Percentiles rank a stretch among this genome's conserved stretches.
Conservation (phyloP, 2,329 filamentous ascomycete genomes). For the Geosmithia morbida region DNA sequence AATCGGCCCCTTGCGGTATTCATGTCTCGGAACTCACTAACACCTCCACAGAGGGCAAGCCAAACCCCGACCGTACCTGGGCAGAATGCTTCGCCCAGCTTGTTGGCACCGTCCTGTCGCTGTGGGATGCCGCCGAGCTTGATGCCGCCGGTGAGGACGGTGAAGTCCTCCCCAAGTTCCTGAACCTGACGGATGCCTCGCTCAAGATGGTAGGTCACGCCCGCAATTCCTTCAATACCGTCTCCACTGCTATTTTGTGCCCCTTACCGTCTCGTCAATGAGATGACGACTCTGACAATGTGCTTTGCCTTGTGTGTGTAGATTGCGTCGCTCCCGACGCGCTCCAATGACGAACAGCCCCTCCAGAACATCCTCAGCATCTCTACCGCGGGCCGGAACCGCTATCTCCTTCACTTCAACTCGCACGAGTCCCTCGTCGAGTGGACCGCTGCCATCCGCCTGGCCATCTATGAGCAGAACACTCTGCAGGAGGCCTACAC, state of each 20-base stretch:
- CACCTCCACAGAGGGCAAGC: conserved; percentile 54
- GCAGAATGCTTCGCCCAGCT: conserved; percentile 95
- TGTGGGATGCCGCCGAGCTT: conserved; percentile 90
- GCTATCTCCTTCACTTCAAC: conserved; percentile 92
- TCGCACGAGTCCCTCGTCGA: conserved; percentile 85
- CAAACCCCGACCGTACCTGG: conserved; percentile 79
- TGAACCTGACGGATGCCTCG: conserved; percentile 93
- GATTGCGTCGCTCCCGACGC: conserved; percentile 83
- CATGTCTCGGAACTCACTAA: conserved; percentile 1
- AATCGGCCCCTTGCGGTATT: no score
- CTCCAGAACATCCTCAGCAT: conserved; percentile 92
- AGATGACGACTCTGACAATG: conserved; percentile 5
- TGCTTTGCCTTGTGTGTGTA: no score
- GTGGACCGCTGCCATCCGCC: conserved; percentile 88
- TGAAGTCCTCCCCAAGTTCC: conserved; percentile 80
- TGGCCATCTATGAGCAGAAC: conserved; percentile 88
- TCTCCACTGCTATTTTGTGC: no score
- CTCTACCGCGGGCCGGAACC: conserved; percentile 88
- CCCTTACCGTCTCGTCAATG: conserved; percentile 1
- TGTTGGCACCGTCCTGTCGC: conserved; percentile 82
- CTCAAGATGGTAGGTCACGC: conserved; percentile 86
- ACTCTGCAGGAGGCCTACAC: conserved; percentile 94
- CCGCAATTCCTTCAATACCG: no score
- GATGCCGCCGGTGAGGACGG: no score
- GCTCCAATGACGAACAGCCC: conserved; percentile 59